Percentiles rank a stretch among this genome's conserved stretches.
These are phyloP conservation scores for Leccinum uliginosum DNA, from an alignment of 768 basidiomycete species.

Conservation along the genomic window DNA sequence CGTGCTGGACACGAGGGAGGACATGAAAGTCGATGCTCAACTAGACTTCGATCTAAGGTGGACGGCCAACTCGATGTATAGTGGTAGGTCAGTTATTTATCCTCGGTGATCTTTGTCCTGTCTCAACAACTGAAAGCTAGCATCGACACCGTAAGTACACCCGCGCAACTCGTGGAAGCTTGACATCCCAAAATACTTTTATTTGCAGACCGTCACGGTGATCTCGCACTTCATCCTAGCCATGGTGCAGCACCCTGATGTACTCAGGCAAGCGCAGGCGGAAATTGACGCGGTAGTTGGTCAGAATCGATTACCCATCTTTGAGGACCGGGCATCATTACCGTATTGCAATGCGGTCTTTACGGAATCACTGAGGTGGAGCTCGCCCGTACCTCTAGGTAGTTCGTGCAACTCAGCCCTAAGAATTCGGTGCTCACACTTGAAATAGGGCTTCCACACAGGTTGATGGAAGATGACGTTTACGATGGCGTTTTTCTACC, in stretches of 20 bases:
- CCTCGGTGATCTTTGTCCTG: not conserved
- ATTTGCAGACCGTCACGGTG: constrained; percentile 43
- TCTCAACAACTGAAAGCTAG: constrained; percentile 34
- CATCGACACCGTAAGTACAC: constrained; percentile 52
- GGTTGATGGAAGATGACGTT: constrained; percentile 61
- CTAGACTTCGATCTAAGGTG: constrained; percentile 71
- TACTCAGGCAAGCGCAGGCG: constrained; percentile 52
- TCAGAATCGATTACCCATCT: constrained; percentile 49
- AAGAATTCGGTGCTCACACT: not conserved
- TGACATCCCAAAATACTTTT: constrained; percentile 14
- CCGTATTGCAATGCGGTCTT: constrained; percentile 58
- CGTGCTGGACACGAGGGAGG: constrained; percentile 39
- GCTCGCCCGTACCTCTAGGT: constrained; percentile 56
- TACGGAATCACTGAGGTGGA: constrained; percentile 54
- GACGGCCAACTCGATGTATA: constrained; percentile 83
- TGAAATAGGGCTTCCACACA: constrained; percentile 54
- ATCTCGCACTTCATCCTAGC: constrained; percentile 60
- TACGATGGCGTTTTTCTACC: constrained; percentile 58
- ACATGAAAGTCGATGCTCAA: constrained; percentile 15
- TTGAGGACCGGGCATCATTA: constrained; percentile 50
- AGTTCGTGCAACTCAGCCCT: constrained; percentile 12
- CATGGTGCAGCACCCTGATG: constrained; percentile 59
- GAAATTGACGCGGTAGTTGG: constrained; percentile 57
- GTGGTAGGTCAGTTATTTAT: constrained; percentile 27
- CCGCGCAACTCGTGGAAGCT: not conserved